phyloP scores from a whole-genome alignment of 108 stramenopile species.

The Craspedostauros australis region DNA sequence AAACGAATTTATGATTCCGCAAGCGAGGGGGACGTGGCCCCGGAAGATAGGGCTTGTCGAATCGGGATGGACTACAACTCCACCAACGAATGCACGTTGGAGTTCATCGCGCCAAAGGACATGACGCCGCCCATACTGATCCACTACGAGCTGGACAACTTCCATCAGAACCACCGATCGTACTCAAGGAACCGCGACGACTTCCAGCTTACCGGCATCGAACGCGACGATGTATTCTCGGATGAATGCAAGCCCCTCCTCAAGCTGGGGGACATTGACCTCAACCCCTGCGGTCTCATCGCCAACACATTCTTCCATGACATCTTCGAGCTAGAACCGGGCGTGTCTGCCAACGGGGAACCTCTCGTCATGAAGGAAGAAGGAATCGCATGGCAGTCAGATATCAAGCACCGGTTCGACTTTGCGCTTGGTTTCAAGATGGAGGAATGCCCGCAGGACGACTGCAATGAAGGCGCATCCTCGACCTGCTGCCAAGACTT shows the following conservation, averaged over 20 bases:
- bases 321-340: constrained; percentile 47
- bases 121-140: constrained; percentile 90
- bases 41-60: constrained; percentile 17
- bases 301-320: constrained; percentile 99
- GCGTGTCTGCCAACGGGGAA: constrained; percentile 19
- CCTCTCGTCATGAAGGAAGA: constrained; percentile 61
- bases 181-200: constrained; percentile 58
- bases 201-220: constrained; percentile 39
- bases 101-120: constrained; percentile 46
- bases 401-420: constrained; percentile 81
- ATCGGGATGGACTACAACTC: constrained; percentile 37
- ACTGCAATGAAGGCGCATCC: no score
- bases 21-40: constrained; percentile 16
- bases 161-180: constrained; percentile 96
- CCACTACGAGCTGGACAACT: constrained; percentile 94
- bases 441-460: constrained; percentile 35
- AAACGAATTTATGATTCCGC: constrained; percentile 45
- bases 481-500: constrained; percentile 41
- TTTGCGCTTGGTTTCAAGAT: constrained; percentile 73
- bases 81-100: constrained; percentile 25
- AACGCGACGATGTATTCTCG: constrained; percentile 13
- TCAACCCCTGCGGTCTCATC: constrained; percentile 98
- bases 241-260: constrained; percentile 53
- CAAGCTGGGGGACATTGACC: constrained; percentile 39
- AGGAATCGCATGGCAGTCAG: constrained; percentile 94